These are phyloP conservation scores for Talaromyces funiculosus DNA, from an alignment of 2,329 filamentous ascomycete species.

Conservation along the genomic window DNA sequence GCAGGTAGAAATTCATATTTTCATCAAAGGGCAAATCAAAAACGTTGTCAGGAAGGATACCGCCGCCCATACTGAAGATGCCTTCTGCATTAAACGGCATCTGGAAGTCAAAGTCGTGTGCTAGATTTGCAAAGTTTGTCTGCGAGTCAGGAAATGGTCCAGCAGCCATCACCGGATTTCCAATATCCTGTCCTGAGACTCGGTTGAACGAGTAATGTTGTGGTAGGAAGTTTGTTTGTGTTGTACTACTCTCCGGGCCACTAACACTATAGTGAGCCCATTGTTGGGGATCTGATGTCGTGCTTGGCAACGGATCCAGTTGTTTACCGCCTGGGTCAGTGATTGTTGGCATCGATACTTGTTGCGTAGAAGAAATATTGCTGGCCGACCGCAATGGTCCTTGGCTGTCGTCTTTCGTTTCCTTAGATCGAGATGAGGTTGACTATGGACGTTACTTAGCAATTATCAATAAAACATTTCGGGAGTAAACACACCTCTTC, in stretches of 20 bases:
- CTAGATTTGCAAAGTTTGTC: slow-evolving; percentile 19
- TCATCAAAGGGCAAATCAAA: slow-evolving; percentile 18
- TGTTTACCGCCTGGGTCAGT: neutral
- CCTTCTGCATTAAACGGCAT: slow-evolving; percentile 25
- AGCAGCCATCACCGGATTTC: slow-evolving; percentile 16
- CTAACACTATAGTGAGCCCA: slow-evolving; percentile 2
- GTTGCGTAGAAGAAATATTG: neutral
- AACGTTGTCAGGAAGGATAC: slow-evolving; percentile 30
- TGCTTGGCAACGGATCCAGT: neutral
- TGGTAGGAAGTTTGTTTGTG: slow-evolving; percentile 13
- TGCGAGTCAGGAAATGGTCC: slow-evolving; percentile 15
- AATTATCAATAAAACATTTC: neutral
- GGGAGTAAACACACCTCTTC: slow-evolving; percentile 10
- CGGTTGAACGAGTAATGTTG: slow-evolving; percentile 2
- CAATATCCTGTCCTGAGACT: neutral
- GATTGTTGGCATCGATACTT: neutral
- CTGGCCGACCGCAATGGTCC: neutral
- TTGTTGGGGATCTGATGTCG: slow-evolving; percentile 2
- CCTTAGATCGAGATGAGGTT: neutral
- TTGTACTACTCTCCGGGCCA: slow-evolving; percentile 13
- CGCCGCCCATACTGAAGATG: slow-evolving; percentile 26
- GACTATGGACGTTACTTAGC: neutral
- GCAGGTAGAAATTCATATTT: slow-evolving; percentile 13
- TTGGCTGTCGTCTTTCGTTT: neutral
- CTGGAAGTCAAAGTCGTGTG: slow-evolving; percentile 24